phyloP scores from a whole-genome alignment of 1,284 basidiomycete genomes.

The Austroboletus novae-zelandiae region DNA sequence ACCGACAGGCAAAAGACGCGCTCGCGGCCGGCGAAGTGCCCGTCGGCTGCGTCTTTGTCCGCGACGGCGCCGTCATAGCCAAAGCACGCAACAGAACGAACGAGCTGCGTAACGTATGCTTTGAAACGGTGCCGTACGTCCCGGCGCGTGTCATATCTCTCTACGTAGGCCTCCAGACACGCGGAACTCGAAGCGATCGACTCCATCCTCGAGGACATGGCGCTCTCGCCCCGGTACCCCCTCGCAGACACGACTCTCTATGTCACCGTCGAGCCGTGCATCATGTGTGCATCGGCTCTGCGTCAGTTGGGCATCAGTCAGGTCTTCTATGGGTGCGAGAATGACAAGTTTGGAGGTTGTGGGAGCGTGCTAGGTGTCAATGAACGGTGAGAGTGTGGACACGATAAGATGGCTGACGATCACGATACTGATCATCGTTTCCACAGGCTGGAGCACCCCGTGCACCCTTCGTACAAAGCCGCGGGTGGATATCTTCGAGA shows the following conservation, averaged over 20 bases:
- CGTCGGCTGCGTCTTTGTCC: slow-evolving; percentile 95
- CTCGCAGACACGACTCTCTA: slow-evolving; percentile 85
- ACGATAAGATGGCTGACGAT: slow-evolving; percentile 6
- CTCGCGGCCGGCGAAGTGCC: slow-evolving; percentile 87
- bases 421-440: slow-evolving; percentile 6
- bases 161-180: slow-evolving; percentile 87
- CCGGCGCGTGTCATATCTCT: not conserved
- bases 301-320: slow-evolving; percentile 90
- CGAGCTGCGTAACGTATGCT: slow-evolving; percentile 82
- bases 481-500: slow-evolving; percentile 84
- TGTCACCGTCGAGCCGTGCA: slow-evolving; percentile 98
- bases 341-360: slow-evolving; percentile 97
- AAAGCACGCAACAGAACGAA: slow-evolving; percentile 93
- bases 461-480: slow-evolving; percentile 75
- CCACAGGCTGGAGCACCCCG: slow-evolving; percentile 60
- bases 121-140: not conserved
- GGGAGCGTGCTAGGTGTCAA: slow-evolving; percentile 93
- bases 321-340: slow-evolving; percentile 93
- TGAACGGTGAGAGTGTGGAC: slow-evolving; percentile 49
- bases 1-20: slow-evolving; percentile 76
- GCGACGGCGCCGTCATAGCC: slow-evolving; percentile 74
- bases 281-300: slow-evolving; percentile 97
- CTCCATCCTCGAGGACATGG: slow-evolving; percentile 68
- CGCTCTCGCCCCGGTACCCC: slow-evolving; percentile 61
- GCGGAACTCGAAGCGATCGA: slow-evolving; percentile 98